phyloP scores from a whole-genome alignment of 177 flowering plant genomes.

The Vitis hybrid region DNA sequence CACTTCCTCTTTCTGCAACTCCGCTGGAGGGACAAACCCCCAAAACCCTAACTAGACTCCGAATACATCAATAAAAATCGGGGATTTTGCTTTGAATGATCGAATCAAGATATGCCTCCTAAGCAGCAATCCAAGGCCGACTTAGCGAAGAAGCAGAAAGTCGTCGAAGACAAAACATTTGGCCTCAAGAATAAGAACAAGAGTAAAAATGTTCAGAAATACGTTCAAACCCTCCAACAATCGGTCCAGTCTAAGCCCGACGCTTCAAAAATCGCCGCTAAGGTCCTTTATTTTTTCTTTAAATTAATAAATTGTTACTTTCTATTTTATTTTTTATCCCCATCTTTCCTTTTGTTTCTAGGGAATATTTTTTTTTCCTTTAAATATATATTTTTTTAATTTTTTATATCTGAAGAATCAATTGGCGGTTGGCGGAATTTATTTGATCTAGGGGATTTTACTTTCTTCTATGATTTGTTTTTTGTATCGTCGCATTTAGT shows the following conservation, averaged over 20 bases:
- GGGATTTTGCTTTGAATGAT: too few relatives aligned
- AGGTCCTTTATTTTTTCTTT: slow-evolving; percentile 38
- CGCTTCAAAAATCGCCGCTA: slow-evolving; percentile 59
- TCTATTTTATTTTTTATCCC: not conserved
- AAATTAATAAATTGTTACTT: not conserved
- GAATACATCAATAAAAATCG: too few relatives aligned
- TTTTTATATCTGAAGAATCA: too few relatives aligned
- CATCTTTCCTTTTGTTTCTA: too few relatives aligned
- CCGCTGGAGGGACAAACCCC: too few relatives aligned
- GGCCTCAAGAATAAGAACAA: slow-evolving; percentile 98
- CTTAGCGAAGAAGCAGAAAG: slow-evolving; percentile 94
- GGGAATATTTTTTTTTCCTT: not conserved
- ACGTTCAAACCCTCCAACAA: slow-evolving; percentile 77
- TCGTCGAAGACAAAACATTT: slow-evolving; percentile 97
- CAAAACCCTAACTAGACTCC: too few relatives aligned
- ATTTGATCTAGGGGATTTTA: too few relatives aligned
- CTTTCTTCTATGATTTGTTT: not conserved
- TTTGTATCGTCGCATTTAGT: too few relatives aligned
- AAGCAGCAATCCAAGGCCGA: slow-evolving; percentile 75
- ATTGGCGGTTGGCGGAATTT: too few relatives aligned
- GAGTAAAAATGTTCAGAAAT: slow-evolving; percentile 96
- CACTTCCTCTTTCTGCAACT: too few relatives aligned
- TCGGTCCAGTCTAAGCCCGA: slow-evolving; percentile 79
- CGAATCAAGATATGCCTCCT: slow-evolving; percentile 67
- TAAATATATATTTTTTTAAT: too few relatives aligned